Conservation (phyloP, 257 asterid genomes). For the Schizonepeta tenuifolia region DNA sequence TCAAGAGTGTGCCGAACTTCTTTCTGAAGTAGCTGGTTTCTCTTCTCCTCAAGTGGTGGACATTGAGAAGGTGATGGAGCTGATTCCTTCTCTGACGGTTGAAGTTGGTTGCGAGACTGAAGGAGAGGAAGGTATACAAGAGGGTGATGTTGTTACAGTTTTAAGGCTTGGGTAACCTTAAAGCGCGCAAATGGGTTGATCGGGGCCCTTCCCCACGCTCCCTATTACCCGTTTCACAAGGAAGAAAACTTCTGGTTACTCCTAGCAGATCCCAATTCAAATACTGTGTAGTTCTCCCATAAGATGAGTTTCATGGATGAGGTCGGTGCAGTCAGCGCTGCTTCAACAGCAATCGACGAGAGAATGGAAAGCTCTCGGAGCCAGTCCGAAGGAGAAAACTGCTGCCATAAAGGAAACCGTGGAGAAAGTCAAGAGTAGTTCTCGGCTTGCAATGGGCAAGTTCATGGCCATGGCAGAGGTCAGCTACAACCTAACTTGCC, state of each 20-base stretch:
- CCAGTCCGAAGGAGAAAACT: constrained; percentile 55
- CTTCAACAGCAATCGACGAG: constrained; percentile 65
- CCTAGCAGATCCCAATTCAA: constrained; percentile 72
- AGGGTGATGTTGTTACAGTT: constrained; percentile 79
- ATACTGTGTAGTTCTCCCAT: constrained; percentile 78
- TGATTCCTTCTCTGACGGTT: constrained; percentile 65
- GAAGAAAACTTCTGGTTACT: constrained; percentile 93
- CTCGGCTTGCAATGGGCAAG: constrained; percentile 74
- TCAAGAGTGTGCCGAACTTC: constrained; percentile 68
- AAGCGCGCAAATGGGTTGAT: constrained; percentile 74
- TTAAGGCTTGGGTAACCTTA: constrained; percentile 79
- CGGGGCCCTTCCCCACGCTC: constrained; percentile 75
- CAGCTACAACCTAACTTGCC: constrained; percentile 66
- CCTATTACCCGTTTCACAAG: constrained; percentile 78
- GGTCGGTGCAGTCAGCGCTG: constrained; percentile 62
- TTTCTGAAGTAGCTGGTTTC: constrained; percentile 59
- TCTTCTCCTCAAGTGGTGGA: constrained; percentile 62
- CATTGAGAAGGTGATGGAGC: constrained; percentile 75
- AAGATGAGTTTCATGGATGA: constrained; percentile 71
- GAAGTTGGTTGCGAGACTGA: constrained; percentile 85
- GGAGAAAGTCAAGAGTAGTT: constrained; percentile 65
- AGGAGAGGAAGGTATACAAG: constrained; percentile 94
- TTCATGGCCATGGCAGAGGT: constrained; percentile 75
- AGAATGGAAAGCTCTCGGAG: constrained; percentile 69
- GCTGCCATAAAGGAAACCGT: constrained; percentile 70